Evolutionary conservation across 352 stramenopile genomes (phyloP), one percentile per base, ranked within the genome.

Genomic region (Phytophthora parvispora): DNA sequence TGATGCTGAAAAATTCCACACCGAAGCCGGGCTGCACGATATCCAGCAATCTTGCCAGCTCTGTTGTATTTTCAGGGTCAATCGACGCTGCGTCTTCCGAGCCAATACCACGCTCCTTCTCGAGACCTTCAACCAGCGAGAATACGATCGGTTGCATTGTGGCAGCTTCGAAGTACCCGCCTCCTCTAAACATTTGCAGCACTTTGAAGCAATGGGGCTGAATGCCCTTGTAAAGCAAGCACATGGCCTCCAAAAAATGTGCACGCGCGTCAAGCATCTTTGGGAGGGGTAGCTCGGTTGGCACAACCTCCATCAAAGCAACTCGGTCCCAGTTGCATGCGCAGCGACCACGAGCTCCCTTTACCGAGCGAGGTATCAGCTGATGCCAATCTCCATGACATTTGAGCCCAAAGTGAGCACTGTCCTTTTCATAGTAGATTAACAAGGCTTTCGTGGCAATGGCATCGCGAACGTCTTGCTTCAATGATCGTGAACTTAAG

Each of bases 361-460:
- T 34, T 16, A 24, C 6, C 10, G 6, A 18, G 15, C 36, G 20
- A 15, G 57, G 57, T 15, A 64, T 48, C 20, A 56, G 22, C 25
- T 64, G 57, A 42, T 64, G 57, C 57, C 45, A 56, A 27, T 64
- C 43, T 34, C 57, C 45, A 20, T 6, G 6, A 49, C 57, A 64
- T 38, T 64, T 64, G 1, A 43, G 12, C 38, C 57, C 57, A 38
- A 64, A 64, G 16, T 64, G 57, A 38, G 43, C 45, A 32, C 31
- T 34, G 20, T 56, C 31, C 9, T 34, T 18, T 28, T 38, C 31
- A 22, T 56, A 64, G 25, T 40, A 56, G 31, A 20, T 9, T 22
- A 55, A 12, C 13, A 64, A 20, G 1, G 43, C 57, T 48, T 47
- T 48, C 15, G 29, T 64, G 22, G 43, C 57, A 22, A 64, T 64